Evolutionary conservation across 108 stramenopile species (phyloP), one percentile per base, ranked within the genome.

Genomic region (Skeletonema costatum): DNA sequence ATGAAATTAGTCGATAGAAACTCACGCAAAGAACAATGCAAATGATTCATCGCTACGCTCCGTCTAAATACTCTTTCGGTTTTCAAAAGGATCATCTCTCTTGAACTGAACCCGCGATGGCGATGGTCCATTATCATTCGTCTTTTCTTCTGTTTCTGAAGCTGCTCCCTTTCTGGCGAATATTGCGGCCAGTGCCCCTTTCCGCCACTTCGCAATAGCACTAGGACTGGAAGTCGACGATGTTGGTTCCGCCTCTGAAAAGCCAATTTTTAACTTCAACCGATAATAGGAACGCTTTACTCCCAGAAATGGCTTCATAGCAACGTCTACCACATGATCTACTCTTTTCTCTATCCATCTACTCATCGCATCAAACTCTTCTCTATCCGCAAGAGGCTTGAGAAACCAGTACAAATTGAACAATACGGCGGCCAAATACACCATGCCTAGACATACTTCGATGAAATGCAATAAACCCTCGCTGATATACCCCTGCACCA

Each of bases 391-490:
- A 11, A 80, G 60, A 32, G 78, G 78, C 9, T 38, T 35, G 35
- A 73, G 41, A 32, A 80, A 80, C 78, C 72, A 80, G 13, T 73
- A 32, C n/a, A 73, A 48, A 41, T 73, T 73, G 35, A 41, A 48
- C 2, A 69, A 19, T 0, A 80, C 78, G 2, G 63, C 25, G 29
- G 51, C 73, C 21, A 80, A 50, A 64, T 80, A 80, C 7, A 80
- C 8, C 5, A 72, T 61, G 1, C 62, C 78, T 25, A 80, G 29
- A 19, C 46, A 21, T 39, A 41, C 46, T 51, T 80, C 78, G 5
- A 62, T 50, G 11, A 61, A 60, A 32, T 68, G 35, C 29, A 71
- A 19, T 41, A 60, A 5, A 6, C 13, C 32, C 17, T 53, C 61
- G 33, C 33, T 41, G n/a, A 73, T 74, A 17, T 17, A 16, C 50